Percentiles rank a stretch among this genome's conserved stretches.
These are phyloP conservation scores for Lupinus albus DNA, from an alignment of 306 rosid genomes.

Conservation along the genomic window DNA sequence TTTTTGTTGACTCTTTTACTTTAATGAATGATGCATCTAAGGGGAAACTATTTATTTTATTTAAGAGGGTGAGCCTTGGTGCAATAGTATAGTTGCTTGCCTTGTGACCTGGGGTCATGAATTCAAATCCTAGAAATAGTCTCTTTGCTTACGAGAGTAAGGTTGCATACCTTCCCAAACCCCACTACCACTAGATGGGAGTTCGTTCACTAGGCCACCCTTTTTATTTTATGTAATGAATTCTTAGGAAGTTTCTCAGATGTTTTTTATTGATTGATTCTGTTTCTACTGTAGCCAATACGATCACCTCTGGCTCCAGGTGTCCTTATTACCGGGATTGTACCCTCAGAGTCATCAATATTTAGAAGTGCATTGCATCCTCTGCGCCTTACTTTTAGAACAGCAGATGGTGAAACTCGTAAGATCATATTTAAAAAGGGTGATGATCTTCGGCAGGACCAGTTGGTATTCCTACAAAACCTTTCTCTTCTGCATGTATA, in stretches of 20 bases:
- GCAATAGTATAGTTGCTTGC: no score
- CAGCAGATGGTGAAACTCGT: conserved; percentile 77
- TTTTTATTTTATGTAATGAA: conserved; percentile 20
- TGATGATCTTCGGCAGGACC: conserved; percentile 96
- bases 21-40: conserved; percentile 28
- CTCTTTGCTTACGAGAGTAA: no score
- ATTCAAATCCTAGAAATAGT: no score
- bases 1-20: conserved; percentile 5
- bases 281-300: conserved; percentile 67
- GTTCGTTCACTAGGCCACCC: no score
- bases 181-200: no score
- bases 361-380: conserved; percentile 97
- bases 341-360: conserved; percentile 89
- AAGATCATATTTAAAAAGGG: conserved; percentile 91
- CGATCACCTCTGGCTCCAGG: conserved; percentile 90
- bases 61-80: no score
- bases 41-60: conserved; percentile 22
- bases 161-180: no score
- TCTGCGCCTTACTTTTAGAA: conserved; percentile 84
- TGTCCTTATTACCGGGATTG: conserved; percentile 81
- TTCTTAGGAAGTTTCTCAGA: conserved; percentile 29
- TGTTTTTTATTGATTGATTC: conserved; percentile 37
- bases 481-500: conserved; percentile 35
- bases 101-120: no score
- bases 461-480: conserved; percentile 64